Percentiles rank a stretch among this genome's conserved stretches.
These are phyloP conservation scores for Phytopythium helicoides DNA, from an alignment of 352 stramenopile species.

Conservation along the genomic window DNA sequence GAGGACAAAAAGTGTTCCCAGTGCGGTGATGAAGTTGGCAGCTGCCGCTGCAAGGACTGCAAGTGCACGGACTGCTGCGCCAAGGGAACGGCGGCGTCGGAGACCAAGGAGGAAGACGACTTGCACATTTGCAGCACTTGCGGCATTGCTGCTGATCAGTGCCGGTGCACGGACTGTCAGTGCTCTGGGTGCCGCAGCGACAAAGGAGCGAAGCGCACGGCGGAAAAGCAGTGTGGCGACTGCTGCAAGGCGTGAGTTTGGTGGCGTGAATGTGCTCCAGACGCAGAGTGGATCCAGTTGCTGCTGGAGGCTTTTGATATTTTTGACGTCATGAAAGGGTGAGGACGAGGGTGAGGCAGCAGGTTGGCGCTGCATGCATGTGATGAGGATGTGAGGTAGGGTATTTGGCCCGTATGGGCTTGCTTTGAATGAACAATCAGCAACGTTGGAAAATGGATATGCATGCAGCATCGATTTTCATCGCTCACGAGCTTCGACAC, in stretches of 20 bases:
- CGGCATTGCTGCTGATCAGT: conserved; percentile 15
- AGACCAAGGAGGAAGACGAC: background rate
- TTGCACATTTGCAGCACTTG: conserved; percentile 14
- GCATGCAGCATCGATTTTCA: too few species aligned
- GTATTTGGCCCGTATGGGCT: too few species aligned
- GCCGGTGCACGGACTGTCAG: conserved; percentile 23
- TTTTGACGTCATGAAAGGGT: too few species aligned
- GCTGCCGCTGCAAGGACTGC: conserved; percentile 35
- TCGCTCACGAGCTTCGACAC: too few species aligned
- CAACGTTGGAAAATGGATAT: too few species aligned
- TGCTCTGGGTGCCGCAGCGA: conserved; percentile 13
- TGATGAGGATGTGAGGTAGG: too few species aligned
- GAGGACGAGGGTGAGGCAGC: background rate
- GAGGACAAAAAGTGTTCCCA: conserved; percentile 13
- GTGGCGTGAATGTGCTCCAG: too few species aligned
- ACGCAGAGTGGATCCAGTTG: too few species aligned
- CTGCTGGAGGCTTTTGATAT: too few species aligned
- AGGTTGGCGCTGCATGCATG: background rate
- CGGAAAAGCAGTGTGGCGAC: background rate
- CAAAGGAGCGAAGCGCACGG: background rate
- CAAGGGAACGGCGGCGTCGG: conserved; percentile 9
- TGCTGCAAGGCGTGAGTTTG: conserved; percentile 4
- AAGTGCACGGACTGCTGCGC: conserved; percentile 26
- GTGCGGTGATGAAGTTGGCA: conserved; percentile 15
- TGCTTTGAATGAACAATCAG: too few species aligned